Evolutionary conservation across 164 flowering plant species (phyloP), one percentile per base, ranked within the genome.

Genomic region (Magnolia kwangsiensis): DNA sequence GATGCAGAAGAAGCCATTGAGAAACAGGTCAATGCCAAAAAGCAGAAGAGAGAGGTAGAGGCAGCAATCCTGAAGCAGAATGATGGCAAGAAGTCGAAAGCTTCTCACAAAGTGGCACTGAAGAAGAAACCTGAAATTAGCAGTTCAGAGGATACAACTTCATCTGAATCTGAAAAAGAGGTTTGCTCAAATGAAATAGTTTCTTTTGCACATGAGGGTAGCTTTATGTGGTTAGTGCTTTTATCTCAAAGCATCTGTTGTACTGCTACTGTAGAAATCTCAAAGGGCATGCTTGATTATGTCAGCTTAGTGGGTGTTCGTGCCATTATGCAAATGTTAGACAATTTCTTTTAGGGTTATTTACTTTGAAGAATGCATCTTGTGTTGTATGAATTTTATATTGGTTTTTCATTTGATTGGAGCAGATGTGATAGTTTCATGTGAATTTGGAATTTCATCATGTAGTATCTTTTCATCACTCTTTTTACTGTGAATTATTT

Each of bases 1-100:
- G 87, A 81, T 37, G 90, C 93, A 8, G 92, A 86, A 72, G 87
- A 80, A 14, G 83, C 71, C 11, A 1, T 85, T 7, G 86, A 85
- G 83, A 89, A 88, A 74, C 59, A 72, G 75, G 84, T 68, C 51
- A 81, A 67, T 76, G 78, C 78, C 0, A 92, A 92, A 85, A 92
- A 89, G 83, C 89, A 86, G 81, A 92, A 91, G 84, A 70, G 71
- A 1, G 80, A 73, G 6, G 79, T 80, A 20, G 78, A 81, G 59
- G 85, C 81, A 51, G 81, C 78, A 55, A 59, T 72, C 58, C 69
- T 73, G 75, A 85, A 85, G 80, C 77, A 76, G 77, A 79, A 81
- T 55, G 69, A n/a, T 49, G 82, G 80, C 78, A 81, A 75, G 1
- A 79, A 79, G 65, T 66, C 61, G 0, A 84, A 77, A 73, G 37